Base-by-base conservation (phyloP, 129 eudicot genomes). In the Lactuca saligna region DNA sequence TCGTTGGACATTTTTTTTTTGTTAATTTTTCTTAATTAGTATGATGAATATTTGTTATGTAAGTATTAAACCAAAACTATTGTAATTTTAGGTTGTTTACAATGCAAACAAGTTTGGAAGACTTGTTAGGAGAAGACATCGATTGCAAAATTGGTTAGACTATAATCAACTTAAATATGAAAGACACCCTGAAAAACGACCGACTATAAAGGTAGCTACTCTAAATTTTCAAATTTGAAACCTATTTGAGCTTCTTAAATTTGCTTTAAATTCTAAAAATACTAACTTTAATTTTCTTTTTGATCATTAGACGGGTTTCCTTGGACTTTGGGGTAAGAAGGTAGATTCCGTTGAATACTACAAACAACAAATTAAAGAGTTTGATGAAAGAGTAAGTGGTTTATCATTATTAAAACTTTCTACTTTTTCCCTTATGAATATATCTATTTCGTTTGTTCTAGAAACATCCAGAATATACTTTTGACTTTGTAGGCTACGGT, bases 111-210 rank as follows among this genome's bases (percentile, higher is more conserved):
- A 85, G 80, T 94, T 94, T 71, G 88, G 87, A 34, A 83, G 74
- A 74, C 89, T 94, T 3, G 86, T 89, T 54, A 78, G 84, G 57
- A 81, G 87, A 82, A 83, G 97, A 80, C 80, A 89, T 53, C 79
- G 88, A 65, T 72, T 94, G 73, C 97, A 89, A 49, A 87, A 89
- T 76, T 94, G 99, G 99, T 84, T 89, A 68, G 99, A 94, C 75
- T 94, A 94, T 75, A 66, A 94, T 78, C 88, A 77, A 63, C 91
- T 89, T 42, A 90, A 87, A 84, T 87, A 73, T 67, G 96, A 94
- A 82, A 85, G 90, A 50, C 63, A 87, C 66, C 92, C 92, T 37
- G 86, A 83, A 57, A 93, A 89, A 78, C 82, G 90, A 68, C 99
- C 99, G 32, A 85, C 82, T 41, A 77, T 62, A 25, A 89, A 79